Conservation (phyloP, 1,284 basidiomycete species). For the Ustilago curta region DNA sequence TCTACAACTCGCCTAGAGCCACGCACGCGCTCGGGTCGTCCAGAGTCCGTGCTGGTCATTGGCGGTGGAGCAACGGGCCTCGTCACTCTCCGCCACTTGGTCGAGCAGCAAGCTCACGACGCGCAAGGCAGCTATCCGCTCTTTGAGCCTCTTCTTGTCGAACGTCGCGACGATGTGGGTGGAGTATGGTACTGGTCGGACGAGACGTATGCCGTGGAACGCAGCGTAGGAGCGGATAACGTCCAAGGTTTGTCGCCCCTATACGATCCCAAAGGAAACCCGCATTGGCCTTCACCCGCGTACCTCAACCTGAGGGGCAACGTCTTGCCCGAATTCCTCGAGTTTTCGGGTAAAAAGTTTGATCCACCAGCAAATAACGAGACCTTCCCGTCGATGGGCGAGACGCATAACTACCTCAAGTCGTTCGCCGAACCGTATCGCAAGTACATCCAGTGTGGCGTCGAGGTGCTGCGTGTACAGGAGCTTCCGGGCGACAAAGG, state of each 20-base stretch:
- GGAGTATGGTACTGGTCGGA: conserved; percentile 62
- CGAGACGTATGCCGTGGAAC: conserved; percentile 39
- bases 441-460: conserved; percentile 26
- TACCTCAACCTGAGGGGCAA: conserved; percentile 62
- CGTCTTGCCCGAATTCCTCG: conserved; percentile 60
- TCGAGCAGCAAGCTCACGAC: conserved; percentile 21
- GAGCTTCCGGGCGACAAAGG: conserved; percentile 40
- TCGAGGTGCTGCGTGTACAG: conserved; percentile 53
- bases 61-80: conserved; percentile 62
- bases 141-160: conserved; percentile 48
- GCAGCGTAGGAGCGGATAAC: conserved; percentile 19
- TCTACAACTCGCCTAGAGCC: conserved; percentile 9
- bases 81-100: conserved; percentile 56
- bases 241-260: conserved; percentile 34
- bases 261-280: conserved; percentile 37
- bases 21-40: conserved; percentile 23
- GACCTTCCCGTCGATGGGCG: conserved; percentile 53
- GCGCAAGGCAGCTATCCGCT: conserved; percentile 22
- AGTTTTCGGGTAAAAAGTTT: conserved; percentile 50
- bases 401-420: conserved; percentile 55
- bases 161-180: conserved; percentile 57
- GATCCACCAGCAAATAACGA: conserved; percentile 44
- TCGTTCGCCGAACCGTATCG: conserved; percentile 40
- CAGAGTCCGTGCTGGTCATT: conserved; percentile 54
- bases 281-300: conserved; percentile 59